phyloP scores from a whole-genome alignment of 1,284 basidiomycete genomes.

The Phylloboletellus chloephorus region DNA sequence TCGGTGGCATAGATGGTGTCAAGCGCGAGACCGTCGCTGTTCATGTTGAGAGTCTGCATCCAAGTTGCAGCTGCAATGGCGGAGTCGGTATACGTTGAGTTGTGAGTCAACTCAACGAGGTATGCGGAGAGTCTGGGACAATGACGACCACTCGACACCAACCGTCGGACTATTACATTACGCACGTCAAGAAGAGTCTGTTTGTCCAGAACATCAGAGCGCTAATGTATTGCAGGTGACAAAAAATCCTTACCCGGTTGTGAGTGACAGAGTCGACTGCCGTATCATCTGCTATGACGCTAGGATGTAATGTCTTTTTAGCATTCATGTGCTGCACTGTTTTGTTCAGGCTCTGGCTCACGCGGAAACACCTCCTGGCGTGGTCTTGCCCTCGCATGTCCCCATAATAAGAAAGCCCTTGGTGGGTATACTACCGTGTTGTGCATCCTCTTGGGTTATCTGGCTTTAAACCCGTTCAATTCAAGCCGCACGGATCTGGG shows the following conservation, averaged over 20 bases:
- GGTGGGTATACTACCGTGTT: slow-evolving; percentile 32
- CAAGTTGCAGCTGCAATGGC: slow-evolving; percentile 43
- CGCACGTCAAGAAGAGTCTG: slow-evolving; percentile 12
- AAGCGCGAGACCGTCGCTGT: slow-evolving; percentile 38
- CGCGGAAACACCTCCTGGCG: slow-evolving; percentile 54
- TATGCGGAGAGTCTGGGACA: slow-evolving; percentile 40
- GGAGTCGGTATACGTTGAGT: slow-evolving; percentile 41
- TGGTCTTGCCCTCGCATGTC: slow-evolving; percentile 42
- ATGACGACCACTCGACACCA: not conserved
- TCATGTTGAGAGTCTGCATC: slow-evolving; percentile 43
- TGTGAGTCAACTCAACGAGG: slow-evolving; percentile 41
- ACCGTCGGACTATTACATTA: slow-evolving; percentile 21
- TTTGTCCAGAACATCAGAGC: not conserved
- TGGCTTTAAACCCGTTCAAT: slow-evolving; percentile 3
- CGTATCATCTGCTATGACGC: slow-evolving; percentile 38
- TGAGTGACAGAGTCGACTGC: slow-evolving; percentile 46
- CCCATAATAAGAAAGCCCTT: slow-evolving; percentile 38
- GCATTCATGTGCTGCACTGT: not conserved
- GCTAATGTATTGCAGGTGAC: not conserved
- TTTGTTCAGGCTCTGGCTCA: slow-evolving; percentile 17
- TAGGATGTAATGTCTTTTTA: slow-evolving; percentile 12
- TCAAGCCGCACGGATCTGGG: not conserved
- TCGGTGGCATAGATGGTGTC: slow-evolving; percentile 43
- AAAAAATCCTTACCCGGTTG: slow-evolving; percentile 38
- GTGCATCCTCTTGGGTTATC: slow-evolving; percentile 37